Conservation (phyloP, 2,329 filamentous ascomycete species). For the Huntiella decipiens region DNA sequence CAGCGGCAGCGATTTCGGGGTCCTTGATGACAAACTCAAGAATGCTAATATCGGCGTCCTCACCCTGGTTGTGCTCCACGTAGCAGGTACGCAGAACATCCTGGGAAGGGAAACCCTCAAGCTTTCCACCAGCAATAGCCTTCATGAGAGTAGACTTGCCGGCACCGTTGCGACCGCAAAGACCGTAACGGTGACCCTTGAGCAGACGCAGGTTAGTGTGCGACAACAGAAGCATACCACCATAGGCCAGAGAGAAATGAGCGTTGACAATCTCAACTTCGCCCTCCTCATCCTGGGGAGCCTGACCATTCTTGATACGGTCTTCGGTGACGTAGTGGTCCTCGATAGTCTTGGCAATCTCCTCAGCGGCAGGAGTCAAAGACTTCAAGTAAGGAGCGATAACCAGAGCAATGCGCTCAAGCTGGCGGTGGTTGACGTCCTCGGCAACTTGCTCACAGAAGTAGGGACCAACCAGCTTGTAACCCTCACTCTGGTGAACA, state of each 20-base stretch:
- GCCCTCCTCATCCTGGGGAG: constrained; percentile 73
- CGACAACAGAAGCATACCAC: constrained; percentile 88
- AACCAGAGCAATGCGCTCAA: constrained; percentile 49
- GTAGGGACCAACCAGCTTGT: constrained; percentile 47
- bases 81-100: constrained; percentile 91
- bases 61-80: constrained; percentile 97
- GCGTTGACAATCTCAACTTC: constrained; percentile 96
- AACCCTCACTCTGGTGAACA: background rate
- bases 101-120: constrained; percentile 88
- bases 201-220: constrained; percentile 88
- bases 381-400: constrained; percentile 59
- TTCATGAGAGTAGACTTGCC: constrained; percentile 99
- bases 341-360: constrained; percentile 56
- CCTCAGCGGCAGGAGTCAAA: constrained; percentile 42
- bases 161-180: constrained; percentile 90
- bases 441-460: constrained; percentile 72
- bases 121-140: constrained; percentile 83
- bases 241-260: constrained; percentile 91
- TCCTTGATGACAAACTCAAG: constrained; percentile 85
- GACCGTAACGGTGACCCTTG: constrained; percentile 92
- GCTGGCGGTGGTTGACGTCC: constrained; percentile 65
- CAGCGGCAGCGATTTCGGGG: constrained; percentile 62
- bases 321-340: constrained; percentile 68
- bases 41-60: constrained; percentile 91
- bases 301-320: constrained; percentile 66